These are phyloP conservation scores for Beauveria australis DNA, from an alignment of 2,329 filamentous ascomycete species.

Conservation along the genomic window DNA sequence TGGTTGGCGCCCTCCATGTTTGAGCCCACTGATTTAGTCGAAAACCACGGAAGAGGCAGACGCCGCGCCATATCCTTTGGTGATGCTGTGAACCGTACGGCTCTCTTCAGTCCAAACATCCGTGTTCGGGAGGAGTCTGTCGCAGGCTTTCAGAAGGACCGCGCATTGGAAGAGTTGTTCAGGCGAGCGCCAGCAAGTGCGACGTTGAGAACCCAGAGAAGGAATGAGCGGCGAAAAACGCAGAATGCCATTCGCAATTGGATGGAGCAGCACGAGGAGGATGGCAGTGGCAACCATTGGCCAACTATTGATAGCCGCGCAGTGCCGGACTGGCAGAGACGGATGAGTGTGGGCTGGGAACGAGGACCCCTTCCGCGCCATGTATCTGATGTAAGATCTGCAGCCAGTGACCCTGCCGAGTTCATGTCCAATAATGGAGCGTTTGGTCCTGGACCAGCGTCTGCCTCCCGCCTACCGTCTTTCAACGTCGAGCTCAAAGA, in stretches of 20 bases:
- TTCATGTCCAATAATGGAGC: slow-evolving; percentile 45
- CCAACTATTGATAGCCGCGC: slow-evolving; percentile 38
- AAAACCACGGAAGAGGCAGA: slow-evolving; percentile 50
- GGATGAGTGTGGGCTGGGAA: slow-evolving; percentile 46
- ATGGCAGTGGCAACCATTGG: slow-evolving; percentile 39
- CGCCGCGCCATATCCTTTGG: slow-evolving; percentile 47
- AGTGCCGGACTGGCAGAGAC: slow-evolving; percentile 39
- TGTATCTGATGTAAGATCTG: slow-evolving; percentile 50
- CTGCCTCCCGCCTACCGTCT: slow-evolving; percentile 29
- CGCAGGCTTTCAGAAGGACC: slow-evolving; percentile 81
- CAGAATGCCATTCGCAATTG: slow-evolving; percentile 79
- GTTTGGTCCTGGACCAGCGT: slow-evolving; percentile 20
- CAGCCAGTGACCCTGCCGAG: slow-evolving; percentile 56
- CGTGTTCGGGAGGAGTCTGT: slow-evolving; percentile 79
- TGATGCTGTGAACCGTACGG: slow-evolving; percentile 46
- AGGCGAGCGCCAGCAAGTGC: slow-evolving; percentile 60
- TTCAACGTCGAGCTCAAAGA: slow-evolving; percentile 37
- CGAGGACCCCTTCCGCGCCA: slow-evolving; percentile 38
- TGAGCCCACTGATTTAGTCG: slow-evolving; percentile 79
- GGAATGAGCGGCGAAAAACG: slow-evolving; percentile 61
- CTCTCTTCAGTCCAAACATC: slow-evolving; percentile 64
- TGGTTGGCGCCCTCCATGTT: slow-evolving; percentile 69
- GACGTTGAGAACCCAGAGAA: slow-evolving; percentile 49
- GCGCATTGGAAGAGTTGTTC: slow-evolving; percentile 86
- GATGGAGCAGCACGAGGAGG: slow-evolving; percentile 68